Base-by-base conservation (phyloP, 169 alveolate genomes). In the Plasmodium chabaudi region DNA sequence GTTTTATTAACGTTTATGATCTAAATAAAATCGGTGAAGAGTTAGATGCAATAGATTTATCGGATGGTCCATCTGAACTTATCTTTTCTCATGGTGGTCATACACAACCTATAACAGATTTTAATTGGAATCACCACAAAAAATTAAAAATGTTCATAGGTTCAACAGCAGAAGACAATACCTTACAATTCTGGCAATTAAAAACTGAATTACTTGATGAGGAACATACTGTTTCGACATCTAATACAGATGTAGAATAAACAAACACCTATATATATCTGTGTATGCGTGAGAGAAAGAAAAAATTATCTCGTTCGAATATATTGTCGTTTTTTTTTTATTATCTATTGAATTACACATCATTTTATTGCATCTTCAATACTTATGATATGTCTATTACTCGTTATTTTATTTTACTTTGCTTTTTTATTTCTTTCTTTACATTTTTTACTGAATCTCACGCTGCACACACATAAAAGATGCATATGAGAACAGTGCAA, bases 1-100 rank as follows among this genome's bases (percentile, higher is more conserved):
- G 88, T 1, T 75, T 75, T 61, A 75, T 75, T n/a, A 61, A 75
- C 15, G 47, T 75, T 12, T 75, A 75, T 10, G 72, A 75, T 44
- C 23, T 75, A 34, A 56, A 65, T 4, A 75, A 75, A 75, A 75
- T 75, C 23, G 88, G 88, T 1, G 88, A 75, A 75, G 88, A 75
- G 23, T 74, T 75, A 4, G 88, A 75, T 75, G 88, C 75, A 17
- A 75, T 75, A 5, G 88, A 75, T 25, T 61, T 75, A 39, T 75
- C 88, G 0, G 88, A 75, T 47, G 88, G 88, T 0, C 88, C 88
- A 12, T 74, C 88, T 23, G 88, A 74, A 53, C n/a, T 74, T 5
- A 74, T 74, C 3, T 74, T 74, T 17, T 74, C 88, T 4, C 88
- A 74, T 63, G 88, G 88, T 6, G 88, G 88, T 46, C 88, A 74